A percentile compares a stretch with the other conserved stretches of the same genome.
These are phyloP conservation scores for Allium sativum DNA, from an alignment of 106 monocot species.

Conservation along the genomic window DNA sequence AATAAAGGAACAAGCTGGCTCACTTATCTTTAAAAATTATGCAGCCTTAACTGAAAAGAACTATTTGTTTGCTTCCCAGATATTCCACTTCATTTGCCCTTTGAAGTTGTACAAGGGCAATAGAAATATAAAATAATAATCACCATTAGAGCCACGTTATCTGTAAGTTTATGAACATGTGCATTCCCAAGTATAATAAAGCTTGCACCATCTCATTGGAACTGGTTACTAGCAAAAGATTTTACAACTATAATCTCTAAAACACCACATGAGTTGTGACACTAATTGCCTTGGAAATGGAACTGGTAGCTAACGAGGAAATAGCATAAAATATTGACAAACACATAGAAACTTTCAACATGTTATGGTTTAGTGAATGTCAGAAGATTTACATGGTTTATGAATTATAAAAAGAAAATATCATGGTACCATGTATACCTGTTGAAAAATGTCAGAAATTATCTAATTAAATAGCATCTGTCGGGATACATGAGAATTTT, in stretches of 20 bases:
- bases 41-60: background rate
- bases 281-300: background rate
- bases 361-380: background rate
- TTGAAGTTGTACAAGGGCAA: background rate
- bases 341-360: background rate
- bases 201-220: background rate
- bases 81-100: background rate
- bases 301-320: background rate
- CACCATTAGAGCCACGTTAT: too few species aligned
- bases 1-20: background rate
- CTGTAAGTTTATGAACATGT: background rate
- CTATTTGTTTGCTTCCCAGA: background rate
- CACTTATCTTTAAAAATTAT: background rate
- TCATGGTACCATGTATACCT: background rate
- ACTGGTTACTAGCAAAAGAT: conserved; percentile 3
- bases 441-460: background rate
- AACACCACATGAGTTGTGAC: background rate
- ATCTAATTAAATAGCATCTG: background rate
- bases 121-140: too few species aligned
- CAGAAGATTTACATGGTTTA: background rate
- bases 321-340: background rate
- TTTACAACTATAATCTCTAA: background rate
- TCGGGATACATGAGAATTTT: background rate
- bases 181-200: background rate
- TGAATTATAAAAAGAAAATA: background rate